Percentiles rank a stretch among this genome's conserved stretches.
These are phyloP conservation scores for Crucibulum laeve DNA, from an alignment of 768 basidiomycete species.

Conservation along the genomic window DNA sequence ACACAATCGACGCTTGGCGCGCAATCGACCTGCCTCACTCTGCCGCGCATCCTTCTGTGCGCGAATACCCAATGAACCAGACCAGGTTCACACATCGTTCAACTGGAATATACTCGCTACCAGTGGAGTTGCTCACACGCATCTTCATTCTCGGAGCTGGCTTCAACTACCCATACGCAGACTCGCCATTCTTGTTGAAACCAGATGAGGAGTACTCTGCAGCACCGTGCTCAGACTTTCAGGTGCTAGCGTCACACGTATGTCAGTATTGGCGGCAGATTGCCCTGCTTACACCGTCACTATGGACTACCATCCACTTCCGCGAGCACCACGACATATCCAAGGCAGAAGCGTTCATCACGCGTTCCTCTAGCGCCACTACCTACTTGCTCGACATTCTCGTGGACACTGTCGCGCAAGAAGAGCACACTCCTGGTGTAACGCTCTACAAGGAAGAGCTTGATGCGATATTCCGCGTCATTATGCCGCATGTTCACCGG, in stretches of 20 bases:
- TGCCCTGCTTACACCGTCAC: constrained; percentile 41
- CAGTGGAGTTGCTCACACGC: constrained; percentile 54
- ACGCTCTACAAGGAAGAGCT: constrained; percentile 52
- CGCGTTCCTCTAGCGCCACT: constrained; percentile 21
- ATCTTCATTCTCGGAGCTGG: constrained; percentile 53
- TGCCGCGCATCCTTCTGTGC: neutral
- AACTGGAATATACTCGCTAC: constrained; percentile 39
- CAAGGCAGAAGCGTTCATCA: constrained; percentile 43
- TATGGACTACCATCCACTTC: constrained; percentile 58
- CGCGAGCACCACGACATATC: constrained; percentile 43
- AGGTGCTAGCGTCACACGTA: constrained; percentile 54
- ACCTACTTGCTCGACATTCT: constrained; percentile 44
- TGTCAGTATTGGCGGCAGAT: constrained; percentile 54
- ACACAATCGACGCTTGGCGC: too few species aligned
- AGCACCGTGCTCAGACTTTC: constrained; percentile 41
- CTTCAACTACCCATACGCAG: constrained; percentile 37
- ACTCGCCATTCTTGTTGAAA: constrained; percentile 46
- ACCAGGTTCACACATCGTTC: constrained; percentile 15
- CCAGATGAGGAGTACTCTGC: constrained; percentile 38
- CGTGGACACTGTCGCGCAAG: constrained; percentile 48
- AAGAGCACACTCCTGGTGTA: constrained; percentile 44
- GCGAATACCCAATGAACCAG: constrained; percentile 7
- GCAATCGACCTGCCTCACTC: too few species aligned
- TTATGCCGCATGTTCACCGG: constrained; percentile 40
- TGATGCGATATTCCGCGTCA: constrained; percentile 34